phyloP scores from a whole-genome alignment of 2,329 filamentous ascomycete genomes.

The Septoria linicola region DNA sequence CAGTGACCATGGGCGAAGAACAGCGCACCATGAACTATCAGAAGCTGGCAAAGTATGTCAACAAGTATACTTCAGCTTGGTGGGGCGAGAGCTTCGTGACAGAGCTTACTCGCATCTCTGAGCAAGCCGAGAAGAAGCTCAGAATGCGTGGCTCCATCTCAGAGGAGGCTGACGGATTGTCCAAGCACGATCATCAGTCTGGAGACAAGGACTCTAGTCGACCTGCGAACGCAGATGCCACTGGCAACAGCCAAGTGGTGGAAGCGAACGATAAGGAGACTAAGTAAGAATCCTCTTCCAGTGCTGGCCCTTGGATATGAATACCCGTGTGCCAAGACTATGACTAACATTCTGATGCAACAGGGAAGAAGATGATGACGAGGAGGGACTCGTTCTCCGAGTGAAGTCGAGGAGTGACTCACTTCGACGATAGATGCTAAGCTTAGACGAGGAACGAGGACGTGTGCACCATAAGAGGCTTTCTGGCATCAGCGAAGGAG shows the following conservation, averaged over 20 bases:
- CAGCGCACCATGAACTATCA: slow-evolving; percentile 82
- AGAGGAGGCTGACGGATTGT: slow-evolving; percentile 18
- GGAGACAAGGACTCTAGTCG: slow-evolving; percentile 20
- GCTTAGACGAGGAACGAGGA: neutral
- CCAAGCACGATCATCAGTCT: slow-evolving; percentile 6
- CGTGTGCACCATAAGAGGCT: neutral
- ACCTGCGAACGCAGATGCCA: slow-evolving; percentile 17
- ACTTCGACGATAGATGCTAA: neutral
- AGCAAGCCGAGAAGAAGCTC: slow-evolving; percentile 52
- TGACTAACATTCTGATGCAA: slow-evolving; percentile 23
- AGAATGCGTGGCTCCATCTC: slow-evolving; percentile 37
- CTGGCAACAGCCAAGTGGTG: slow-evolving; percentile 22
- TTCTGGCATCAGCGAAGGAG: neutral
- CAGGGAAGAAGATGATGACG: slow-evolving; percentile 26
- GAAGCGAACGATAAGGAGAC: slow-evolving; percentile 18
- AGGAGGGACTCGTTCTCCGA: slow-evolving; percentile 24
- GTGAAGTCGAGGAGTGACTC: slow-evolving; percentile 21
- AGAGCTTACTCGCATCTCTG: slow-evolving; percentile 67
- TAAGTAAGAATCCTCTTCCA: slow-evolving; percentile 25
- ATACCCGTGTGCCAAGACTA: slow-evolving; percentile 4
- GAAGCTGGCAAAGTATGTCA: slow-evolving; percentile 91
- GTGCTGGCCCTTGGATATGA: slow-evolving; percentile 3
- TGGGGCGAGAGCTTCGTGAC: slow-evolving; percentile 92
- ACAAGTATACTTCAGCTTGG: slow-evolving; percentile 95
- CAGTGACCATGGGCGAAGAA: slow-evolving; percentile 93